Percentiles rank a stretch among this genome's conserved stretches.
Evolutionary conservation across 345 rosid genomes (phyloP).

Genomic region (Lepidium africanum): DNA sequence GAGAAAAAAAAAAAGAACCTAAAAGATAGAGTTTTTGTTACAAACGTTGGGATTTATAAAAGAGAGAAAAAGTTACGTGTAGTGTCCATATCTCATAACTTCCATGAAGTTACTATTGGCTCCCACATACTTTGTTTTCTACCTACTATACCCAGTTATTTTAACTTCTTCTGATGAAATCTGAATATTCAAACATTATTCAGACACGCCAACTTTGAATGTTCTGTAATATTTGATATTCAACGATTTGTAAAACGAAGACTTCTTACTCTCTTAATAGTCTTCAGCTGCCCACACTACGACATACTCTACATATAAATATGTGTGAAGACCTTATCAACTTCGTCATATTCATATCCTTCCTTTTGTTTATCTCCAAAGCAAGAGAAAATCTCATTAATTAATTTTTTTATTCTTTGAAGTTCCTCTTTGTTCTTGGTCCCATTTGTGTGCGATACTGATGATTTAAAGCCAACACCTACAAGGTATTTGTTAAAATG

Average conservation of each 20-base stretch:
- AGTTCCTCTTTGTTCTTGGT: background rate
- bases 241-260: slow-evolving; percentile 11
- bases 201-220: slow-evolving; percentile 31
- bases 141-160: background rate
- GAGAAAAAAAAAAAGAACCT: too few relatives aligned
- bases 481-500: slow-evolving; percentile 15
- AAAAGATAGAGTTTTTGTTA: too few relatives aligned
- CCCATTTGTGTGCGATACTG: background rate
- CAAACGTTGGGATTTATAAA: too few relatives aligned
- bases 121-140: slow-evolving; percentile 9
- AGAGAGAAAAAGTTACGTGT: background rate
- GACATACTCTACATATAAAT: background rate
- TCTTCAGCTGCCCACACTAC: slow-evolving; percentile 20
- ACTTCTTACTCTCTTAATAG: slow-evolving; percentile 11
- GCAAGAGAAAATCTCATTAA: too few relatives aligned
- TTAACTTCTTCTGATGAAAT: too few relatives aligned
- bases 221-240: slow-evolving; percentile 11
- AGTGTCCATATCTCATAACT: slow-evolving; percentile 17
- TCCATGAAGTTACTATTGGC: slow-evolving; percentile 10
- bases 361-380: background rate
- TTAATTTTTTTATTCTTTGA: background rate
- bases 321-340: background rate
- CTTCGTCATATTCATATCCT: background rate
- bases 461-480: background rate
- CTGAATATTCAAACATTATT: background rate